Percentiles rank a stretch among this genome's conserved stretches.
Evolutionary conservation across 495 filamentous ascomycete genomes (phyloP).

Genomic region (Aspergillus asperescens): DNA sequence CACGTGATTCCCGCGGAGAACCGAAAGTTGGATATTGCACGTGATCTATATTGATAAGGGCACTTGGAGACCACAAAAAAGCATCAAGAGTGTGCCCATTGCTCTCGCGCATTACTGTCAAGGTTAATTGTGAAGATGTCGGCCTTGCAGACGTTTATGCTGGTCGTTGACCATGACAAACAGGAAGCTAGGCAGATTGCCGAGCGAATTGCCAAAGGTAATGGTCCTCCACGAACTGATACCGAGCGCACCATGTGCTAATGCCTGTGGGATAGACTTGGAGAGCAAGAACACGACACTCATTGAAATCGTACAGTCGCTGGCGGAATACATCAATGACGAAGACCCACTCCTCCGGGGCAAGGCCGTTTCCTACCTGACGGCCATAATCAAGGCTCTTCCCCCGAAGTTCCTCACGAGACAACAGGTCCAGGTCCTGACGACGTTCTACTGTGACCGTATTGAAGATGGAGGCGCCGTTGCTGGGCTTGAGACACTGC

Average conservation of each 20-base stretch:
- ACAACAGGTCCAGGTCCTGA: constrained; percentile 60
- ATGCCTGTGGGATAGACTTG: constrained; percentile 43
- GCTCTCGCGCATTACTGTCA: constrained; percentile 2
- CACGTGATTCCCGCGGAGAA: constrained; percentile 14
- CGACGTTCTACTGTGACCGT: constrained; percentile 56
- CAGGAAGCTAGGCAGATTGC: constrained; percentile 56
- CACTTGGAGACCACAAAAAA: constrained; percentile 21
- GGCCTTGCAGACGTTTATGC: constrained; percentile 59
- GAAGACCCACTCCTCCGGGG: constrained; percentile 59
- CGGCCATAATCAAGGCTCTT: constrained; percentile 55
- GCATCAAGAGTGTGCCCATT: constrained; percentile 23
- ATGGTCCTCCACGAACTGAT: constrained; percentile 11
- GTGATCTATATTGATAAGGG: constrained; percentile 31
- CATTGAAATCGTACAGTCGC: constrained; percentile 60
- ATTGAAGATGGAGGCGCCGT: constrained; percentile 56
- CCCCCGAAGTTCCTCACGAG: constrained; percentile 56
- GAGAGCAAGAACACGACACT: constrained; percentile 58
- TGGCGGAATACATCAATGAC: constrained; percentile 66
- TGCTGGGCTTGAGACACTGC: constrained; percentile 43
- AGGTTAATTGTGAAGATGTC: constrained; percentile 46
- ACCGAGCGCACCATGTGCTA: background rate
- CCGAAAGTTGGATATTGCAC: constrained; percentile 16
- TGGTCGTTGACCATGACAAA: constrained; percentile 59
- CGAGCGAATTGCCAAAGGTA: constrained; percentile 53
- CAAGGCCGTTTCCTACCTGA: constrained; percentile 64